Base-by-base conservation (phyloP, 345 rosid species). In the Chamaenerion angustifolium region DNA sequence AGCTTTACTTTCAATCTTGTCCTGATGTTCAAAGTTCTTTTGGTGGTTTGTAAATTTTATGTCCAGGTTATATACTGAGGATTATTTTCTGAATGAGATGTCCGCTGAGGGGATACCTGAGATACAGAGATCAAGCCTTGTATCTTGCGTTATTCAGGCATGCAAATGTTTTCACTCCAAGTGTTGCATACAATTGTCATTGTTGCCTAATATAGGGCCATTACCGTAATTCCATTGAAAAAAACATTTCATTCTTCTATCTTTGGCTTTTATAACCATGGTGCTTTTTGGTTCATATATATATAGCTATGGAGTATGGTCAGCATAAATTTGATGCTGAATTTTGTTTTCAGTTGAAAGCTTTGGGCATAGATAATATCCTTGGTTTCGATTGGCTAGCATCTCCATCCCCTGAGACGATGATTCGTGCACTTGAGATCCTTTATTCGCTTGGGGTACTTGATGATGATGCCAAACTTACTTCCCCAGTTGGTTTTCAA, bases 381-480 rank as follows among this genome's bases (percentile, higher is more conserved):
- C 59, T 82, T 67, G 89, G 95, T 55, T 92, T 92, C 60, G 85
- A 87, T 60, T 87, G 98, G 96, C 89, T 84, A 18, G 83, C 98
- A 58, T 80, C 98, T 73, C 96, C 96, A 53, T 66, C 96, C 25
- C 83, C 96, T 15, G 85, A 92, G 64, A 68, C 95, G 61, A 78
- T 87, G 95, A 77, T 92, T 49, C 67, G 93, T 61, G 85, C 98
- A 12, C 95, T 92, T 62, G 98, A 92, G 71, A 82, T 84, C 14
- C 89, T 92, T 48, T 92, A 84, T 66, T 87, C 96, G 51, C 79
- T 92, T 47, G 93, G 87, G 48, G 75, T 87, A 60, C 82, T 92
- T 6, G 98, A 87, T 61, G 90, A 84, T 68, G 98, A 87, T 63
- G 96, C 96, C 60, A 92, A 87, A 73, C 98, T 92, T 62, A 87